A percentile compares a stretch with the other conserved stretches of the same genome.
Conservation (phyloP, 352 stramenopile species). For the Saprolegnia parasitica region DNA sequence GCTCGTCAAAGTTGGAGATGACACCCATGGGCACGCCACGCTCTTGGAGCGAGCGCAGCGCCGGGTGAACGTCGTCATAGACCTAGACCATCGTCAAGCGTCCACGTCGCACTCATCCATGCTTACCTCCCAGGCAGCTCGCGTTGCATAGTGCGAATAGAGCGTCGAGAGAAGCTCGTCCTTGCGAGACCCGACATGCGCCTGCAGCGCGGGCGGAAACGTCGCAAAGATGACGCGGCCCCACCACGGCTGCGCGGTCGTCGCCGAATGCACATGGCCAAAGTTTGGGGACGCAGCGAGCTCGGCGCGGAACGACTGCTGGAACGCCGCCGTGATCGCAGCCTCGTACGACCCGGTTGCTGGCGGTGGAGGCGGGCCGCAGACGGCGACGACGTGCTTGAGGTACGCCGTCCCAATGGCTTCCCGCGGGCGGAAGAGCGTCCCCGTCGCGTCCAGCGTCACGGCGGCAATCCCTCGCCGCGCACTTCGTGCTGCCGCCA, state of each 20-base stretch:
- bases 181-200: neutral
- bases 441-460: constrained; percentile 73
- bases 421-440: constrained; percentile 50
- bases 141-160: constrained; percentile 49
- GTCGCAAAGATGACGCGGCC: constrained; percentile 43
- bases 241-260: constrained; percentile 57
- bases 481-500: too few relatives aligned
- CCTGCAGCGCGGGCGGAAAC: constrained; percentile 35
- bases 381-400: constrained; percentile 37
- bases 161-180: constrained; percentile 39
- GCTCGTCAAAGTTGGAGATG: constrained; percentile 80
- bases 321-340: constrained; percentile 41
- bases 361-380: constrained; percentile 1
- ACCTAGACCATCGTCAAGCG: constrained; percentile 30
- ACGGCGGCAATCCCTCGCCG: constrained; percentile 17
- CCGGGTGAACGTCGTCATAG: constrained; percentile 44
- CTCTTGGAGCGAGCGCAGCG: constrained; percentile 38
- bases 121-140: constrained; percentile 42
- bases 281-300: constrained; percentile 47
- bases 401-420: constrained; percentile 48
- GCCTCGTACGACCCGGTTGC: neutral
- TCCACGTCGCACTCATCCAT: neutral
- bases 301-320: constrained; percentile 37
- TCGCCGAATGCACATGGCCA: constrained; percentile 25
- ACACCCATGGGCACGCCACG: constrained; percentile 43